These are phyloP conservation scores for Vickermania spadyakhi DNA, from an alignment of 208 protist species.

Conservation along the genomic window DNA sequence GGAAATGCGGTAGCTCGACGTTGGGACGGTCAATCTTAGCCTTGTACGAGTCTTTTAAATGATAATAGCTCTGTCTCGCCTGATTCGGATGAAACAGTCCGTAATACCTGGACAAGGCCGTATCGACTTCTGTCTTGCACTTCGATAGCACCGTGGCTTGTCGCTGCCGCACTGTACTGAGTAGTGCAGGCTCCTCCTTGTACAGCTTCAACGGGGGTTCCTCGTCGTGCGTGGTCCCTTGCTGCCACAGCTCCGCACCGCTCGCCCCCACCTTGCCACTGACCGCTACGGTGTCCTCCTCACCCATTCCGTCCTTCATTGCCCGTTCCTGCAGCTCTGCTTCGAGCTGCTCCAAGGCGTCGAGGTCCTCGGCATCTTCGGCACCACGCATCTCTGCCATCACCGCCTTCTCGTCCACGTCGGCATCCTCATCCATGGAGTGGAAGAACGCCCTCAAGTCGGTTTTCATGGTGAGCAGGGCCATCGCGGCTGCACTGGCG, in stretches of 20 bases:
- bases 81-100: conserved; percentile 32
- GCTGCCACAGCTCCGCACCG: not conserved
- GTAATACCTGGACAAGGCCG: conserved; percentile 44
- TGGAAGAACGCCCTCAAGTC: conserved; percentile 84
- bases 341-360: conserved; percentile 43
- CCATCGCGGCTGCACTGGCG: conserved; percentile 56
- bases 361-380: conserved; percentile 75
- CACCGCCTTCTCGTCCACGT: conserved; percentile 31
- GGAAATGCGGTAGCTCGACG: conserved; percentile 18
- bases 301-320: conserved; percentile 31
- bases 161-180: conserved; percentile 22
- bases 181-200: conserved; percentile 6
- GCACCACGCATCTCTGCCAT: conserved; percentile 46
- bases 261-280: not conserved
- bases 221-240: not conserved
- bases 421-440: conserved; percentile 78
- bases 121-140: conserved; percentile 33
- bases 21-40: conserved; percentile 15
- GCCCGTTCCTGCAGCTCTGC: conserved; percentile 44
- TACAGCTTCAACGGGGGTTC: not conserved
- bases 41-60: conserved; percentile 33
- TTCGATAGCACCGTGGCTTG: conserved; percentile 36
- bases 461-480: conserved; percentile 52
- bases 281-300: conserved; percentile 7
- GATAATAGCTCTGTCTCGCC: conserved; percentile 34